Evolutionary conservation across 1,284 basidiomycete species (phyloP), one percentile per base, ranked within the genome.

Genomic region (Cutaneotrichosporon sp.): DNA sequence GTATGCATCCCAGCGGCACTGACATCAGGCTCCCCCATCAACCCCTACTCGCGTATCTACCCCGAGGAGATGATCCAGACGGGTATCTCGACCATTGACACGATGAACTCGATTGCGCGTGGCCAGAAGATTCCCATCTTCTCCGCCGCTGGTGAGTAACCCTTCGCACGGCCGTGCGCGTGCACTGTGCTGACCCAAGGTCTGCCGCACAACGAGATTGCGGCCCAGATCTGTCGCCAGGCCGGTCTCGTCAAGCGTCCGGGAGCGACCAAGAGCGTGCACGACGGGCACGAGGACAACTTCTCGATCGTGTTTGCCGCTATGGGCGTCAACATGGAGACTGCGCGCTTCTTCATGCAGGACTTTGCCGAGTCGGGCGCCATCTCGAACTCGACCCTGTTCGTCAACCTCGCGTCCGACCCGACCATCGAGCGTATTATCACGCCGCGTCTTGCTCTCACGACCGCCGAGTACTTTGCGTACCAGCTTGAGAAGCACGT

Each of bases 321-420:
- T 51, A 99, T 99, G 97, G 97, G 97, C 88, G 97, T 97, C 74
- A 99, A 99, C 85, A 97, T 98, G 94, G 97, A 99, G 82, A 99
- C 97, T 9, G 97, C 97, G 36, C 89, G 97, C 61, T 99, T 98
- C 86, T 99, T 99, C 90, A 96, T 97, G 83, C 92, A 97, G 80
- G 97, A 99, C 84, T 99, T 99, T 80, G 95, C 99, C 82, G 96
- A 97, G 80, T 98, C 97, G 78, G 97, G 97, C 58, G 92, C 90
- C 85, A 86, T 99, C 70, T 95, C 98, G 82, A 91, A 97, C 76
- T 94, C 97, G 61, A 99, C 97, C 8, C 85, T 99, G 67, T 99
- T 99, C 89, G 86, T 99, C 81, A 99, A 99, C 84, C 84, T 99
- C 76, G 97, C 97, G 58, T 99, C 98, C 78, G 97, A 99, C 81